Conservation (phyloP, 768 basidiomycete genomes). For the Leccinellum rugosiceps region DNA sequence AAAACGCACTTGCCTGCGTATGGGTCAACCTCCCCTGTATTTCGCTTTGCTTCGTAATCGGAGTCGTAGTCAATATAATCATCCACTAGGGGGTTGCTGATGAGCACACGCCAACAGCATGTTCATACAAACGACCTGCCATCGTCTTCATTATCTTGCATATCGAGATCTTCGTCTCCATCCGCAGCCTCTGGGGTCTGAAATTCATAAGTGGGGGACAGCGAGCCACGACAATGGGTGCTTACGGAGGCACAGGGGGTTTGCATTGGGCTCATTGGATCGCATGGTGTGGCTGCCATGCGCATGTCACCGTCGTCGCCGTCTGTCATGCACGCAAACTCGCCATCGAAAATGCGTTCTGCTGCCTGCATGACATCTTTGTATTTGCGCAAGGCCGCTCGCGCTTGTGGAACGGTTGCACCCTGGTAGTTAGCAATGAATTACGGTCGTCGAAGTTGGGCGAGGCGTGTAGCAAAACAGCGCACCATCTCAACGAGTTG, state of each 20-base stretch:
- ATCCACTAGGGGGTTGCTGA: constrained; percentile 33
- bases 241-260: constrained; percentile 26
- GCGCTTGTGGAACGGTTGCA: constrained; percentile 76
- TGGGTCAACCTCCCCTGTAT: constrained; percentile 70
- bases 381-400: constrained; percentile 74
- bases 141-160: constrained; percentile 51
- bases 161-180: constrained; percentile 47
- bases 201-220: constrained; percentile 1
- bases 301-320: constrained; percentile 50
- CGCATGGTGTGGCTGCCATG: constrained; percentile 34
- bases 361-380: constrained; percentile 93
- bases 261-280: constrained; percentile 28
- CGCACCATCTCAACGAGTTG: constrained; percentile 65
- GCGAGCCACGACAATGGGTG: neutral
- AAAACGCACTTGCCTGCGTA: constrained; percentile 64
- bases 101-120: constrained; percentile 6
- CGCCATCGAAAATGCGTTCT: constrained; percentile 80
- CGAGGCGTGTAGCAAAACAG: neutral
- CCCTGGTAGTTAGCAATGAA: constrained; percentile 48
- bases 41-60: constrained; percentile 56
- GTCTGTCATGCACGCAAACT: constrained; percentile 69
- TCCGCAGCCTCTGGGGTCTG: constrained; percentile 62
- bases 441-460: neutral
- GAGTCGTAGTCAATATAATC: constrained; percentile 82
- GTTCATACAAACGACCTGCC: constrained; percentile 28